Evolutionary conservation across 306 rosid genomes (phyloP), one percentile per base, ranked within the genome.

Genomic region (Senna tora): DNA sequence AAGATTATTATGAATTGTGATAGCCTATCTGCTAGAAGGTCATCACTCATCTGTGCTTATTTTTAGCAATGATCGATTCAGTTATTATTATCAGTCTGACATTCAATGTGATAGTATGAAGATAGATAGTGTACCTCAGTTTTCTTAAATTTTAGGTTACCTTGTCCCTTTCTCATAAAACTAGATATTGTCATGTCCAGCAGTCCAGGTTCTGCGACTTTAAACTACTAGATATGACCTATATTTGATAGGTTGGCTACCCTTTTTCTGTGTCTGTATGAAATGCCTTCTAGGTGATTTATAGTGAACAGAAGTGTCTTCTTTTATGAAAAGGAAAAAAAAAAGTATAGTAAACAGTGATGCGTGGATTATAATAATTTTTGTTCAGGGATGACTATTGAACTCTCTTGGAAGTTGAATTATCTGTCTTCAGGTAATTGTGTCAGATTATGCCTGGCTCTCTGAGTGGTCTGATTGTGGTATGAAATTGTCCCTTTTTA

Each of bases 371-470:
- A 89, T 77, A 89, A 93, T 85, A 87, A 87, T 92, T 91, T 84
- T 93, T 89, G 98, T 93, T 93, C 96, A 90, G 97, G 97, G 94
- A 85, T 96, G 98, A 89, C 89, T 86, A 83, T 46, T 46, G 28
- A 66, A 14, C 41, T 69, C 53, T 43, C 66, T 12, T 46, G 22
- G 61, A 54, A 32, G 56, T 64, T 77, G 65, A 70, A 45, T 77
- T 45, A 63, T 61, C 34, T 77, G 32, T 54, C 28, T 81, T 78
- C 86, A 88, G 81, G 72, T 52, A 60, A 51, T 50, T 69, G 45
- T 62, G 67, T 55, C 84, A 70, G 86, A 85, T 55, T 17, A 61
- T 65, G 39, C 42, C 41, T 71, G 62, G 57, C 45, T 59, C 65
- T 50, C 6, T 65, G 42, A 25, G 4, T 58, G 45, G 34, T 72